Evolutionary conservation across 2,329 filamentous ascomycete species (phyloP).

Genomic region (Knoxdaviesia proteae): DNA sequence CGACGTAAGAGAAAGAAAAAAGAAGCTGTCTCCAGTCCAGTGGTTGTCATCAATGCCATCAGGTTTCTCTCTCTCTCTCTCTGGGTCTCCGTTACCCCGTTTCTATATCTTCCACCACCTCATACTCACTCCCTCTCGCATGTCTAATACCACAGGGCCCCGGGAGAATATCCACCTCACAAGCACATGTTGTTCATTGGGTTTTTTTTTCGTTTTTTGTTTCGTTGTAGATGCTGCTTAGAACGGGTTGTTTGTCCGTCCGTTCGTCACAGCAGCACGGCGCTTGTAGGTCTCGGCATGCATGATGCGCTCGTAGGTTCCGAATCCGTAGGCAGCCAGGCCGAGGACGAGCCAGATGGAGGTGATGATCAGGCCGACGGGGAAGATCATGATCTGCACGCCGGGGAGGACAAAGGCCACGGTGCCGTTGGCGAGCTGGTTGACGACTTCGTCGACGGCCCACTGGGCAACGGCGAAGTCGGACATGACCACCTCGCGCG

Average conservation of each 20-base stretch:
- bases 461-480: slow-evolving; percentile 24
- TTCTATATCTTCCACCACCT: no score
- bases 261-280: slow-evolving; percentile 14
- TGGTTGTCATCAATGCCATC: no score
- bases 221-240: neutral
- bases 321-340: slow-evolving; percentile 34
- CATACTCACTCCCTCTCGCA: no score
- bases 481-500: slow-evolving; percentile 31
- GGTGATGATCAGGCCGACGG: slow-evolving; percentile 47
- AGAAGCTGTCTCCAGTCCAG: no score
- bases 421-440: slow-evolving; percentile 25
- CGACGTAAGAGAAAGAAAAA: no score
- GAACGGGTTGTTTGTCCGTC: slow-evolving; percentile 16
- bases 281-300: slow-evolving; percentile 43
- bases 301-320: slow-evolving; percentile 44
- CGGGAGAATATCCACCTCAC: no score
- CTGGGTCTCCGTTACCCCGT: no score
- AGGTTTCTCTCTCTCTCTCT: no score
- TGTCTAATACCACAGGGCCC: no score
- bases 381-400: slow-evolving; percentile 45
- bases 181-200: no score
- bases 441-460: slow-evolving; percentile 25
- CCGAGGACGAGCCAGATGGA: slow-evolving; percentile 39
- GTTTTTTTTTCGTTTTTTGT: no score
- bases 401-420: slow-evolving; percentile 51